Conservation (phyloP, 2,329 filamentous ascomycete genomes). For the Nemania serpens region DNA sequence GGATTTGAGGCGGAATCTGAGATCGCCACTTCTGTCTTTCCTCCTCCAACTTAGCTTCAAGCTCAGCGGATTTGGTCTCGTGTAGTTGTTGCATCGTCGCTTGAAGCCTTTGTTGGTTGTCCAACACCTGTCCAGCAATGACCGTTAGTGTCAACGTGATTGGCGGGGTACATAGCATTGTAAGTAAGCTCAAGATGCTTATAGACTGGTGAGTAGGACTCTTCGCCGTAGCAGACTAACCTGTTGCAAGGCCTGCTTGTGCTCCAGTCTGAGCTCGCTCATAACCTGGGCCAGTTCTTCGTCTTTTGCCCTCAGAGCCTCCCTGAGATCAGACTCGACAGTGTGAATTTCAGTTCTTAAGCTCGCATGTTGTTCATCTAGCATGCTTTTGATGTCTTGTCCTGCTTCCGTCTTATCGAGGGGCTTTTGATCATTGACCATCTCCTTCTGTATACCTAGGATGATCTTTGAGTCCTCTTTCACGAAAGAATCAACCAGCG, state of each 20-base stretch:
- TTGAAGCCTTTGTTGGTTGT: constrained; percentile 5
- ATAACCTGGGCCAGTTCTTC: not conserved
- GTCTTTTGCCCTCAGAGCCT: not conserved
- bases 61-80: not conserved
- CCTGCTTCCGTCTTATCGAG: constrained; percentile 6
- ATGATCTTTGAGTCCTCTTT: constrained; percentile 3
- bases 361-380: not conserved
- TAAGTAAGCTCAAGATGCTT: no score
- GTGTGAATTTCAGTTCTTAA: not conserved
- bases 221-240: not conserved
- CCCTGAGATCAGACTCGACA: not conserved
- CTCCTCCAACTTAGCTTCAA: not conserved
- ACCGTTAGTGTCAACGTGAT: not conserved
- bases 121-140: not conserved
- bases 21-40: not conserved
- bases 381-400: not conserved
- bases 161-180: no score
- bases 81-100: constrained; percentile 6
- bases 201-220: not conserved
- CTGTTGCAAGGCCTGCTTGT: not conserved
- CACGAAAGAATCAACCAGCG: constrained; percentile 4
- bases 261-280: not conserved
- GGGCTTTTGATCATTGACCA: not conserved
- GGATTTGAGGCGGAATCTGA: not conserved
- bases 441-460: constrained; percentile 4